phyloP scores from a whole-genome alignment of 2,329 filamentous ascomycete species.

The Venturia asperata region DNA sequence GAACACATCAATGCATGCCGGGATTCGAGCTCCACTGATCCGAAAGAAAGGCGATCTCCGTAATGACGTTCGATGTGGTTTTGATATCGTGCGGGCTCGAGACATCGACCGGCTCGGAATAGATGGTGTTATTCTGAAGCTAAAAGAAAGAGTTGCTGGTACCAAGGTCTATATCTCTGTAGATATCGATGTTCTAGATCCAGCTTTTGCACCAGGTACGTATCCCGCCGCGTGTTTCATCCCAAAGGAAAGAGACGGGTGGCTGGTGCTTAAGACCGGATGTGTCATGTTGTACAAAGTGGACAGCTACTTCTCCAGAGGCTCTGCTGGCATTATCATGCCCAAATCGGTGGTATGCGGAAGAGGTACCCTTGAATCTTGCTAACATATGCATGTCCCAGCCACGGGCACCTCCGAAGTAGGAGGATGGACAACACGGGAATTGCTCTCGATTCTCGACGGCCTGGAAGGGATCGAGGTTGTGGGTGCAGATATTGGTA shows the following conservation, averaged over 20 bases:
- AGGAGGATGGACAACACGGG: conserved; percentile 55
- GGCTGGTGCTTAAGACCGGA: background rate
- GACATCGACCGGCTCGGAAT: conserved; percentile 46
- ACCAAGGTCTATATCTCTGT: conserved; percentile 51
- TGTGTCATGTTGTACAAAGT: background rate
- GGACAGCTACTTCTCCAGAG: background rate
- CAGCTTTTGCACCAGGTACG: conserved; percentile 47
- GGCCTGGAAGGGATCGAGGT: conserved; percentile 52
- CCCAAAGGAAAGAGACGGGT: background rate
- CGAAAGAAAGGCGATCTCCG: conserved; percentile 45
- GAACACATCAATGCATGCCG: conserved; percentile 55
- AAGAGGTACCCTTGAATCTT: background rate
- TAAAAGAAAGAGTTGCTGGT: conserved; percentile 45
- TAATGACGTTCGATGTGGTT: conserved; percentile 54
- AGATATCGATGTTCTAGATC: conserved; percentile 52
- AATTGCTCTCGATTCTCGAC: conserved; percentile 52
- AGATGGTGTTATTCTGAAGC: conserved; percentile 40
- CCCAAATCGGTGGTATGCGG: background rate
- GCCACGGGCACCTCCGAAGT: conserved; percentile 55
- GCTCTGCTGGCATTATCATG: background rate
- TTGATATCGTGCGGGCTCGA: conserved; percentile 50
- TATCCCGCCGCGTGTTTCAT: conserved; percentile 1
- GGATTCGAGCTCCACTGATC: conserved; percentile 49
- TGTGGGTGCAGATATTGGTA: conserved; percentile 51
- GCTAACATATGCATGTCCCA: conserved; percentile 20